Conservation (phyloP, 1,139 yeast species). For the Nakaseomyces bracarensis region DNA sequence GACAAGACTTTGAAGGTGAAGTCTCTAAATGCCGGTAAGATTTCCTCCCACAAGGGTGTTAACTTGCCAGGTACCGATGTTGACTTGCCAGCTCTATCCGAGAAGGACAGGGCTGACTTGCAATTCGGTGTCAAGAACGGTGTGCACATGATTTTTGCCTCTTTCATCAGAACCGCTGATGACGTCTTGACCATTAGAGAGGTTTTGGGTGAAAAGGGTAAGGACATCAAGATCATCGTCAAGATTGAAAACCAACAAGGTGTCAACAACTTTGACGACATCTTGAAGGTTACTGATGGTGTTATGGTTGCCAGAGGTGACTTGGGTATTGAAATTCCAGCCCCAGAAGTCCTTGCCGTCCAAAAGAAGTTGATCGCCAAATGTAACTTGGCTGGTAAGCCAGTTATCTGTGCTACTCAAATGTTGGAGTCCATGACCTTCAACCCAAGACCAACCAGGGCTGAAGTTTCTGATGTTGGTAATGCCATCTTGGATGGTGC, state of each 20-base stretch:
- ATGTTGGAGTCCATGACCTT: conserved; percentile 99
- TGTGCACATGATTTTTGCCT: conserved; percentile 97
- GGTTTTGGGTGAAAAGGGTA: conserved; percentile 94
- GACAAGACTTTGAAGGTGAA: conserved; percentile 71
- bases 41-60: conserved; percentile 97
- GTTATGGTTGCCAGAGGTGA: conserved; percentile 99
- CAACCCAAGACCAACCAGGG: conserved; percentile 99
- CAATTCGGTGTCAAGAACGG: conserved; percentile 92
- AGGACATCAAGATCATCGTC: conserved; percentile 88
- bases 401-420: conserved; percentile 99
- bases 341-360: conserved; percentile 96
- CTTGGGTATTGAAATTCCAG: conserved; percentile 98
- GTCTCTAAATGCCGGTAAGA: conserved; percentile 89
- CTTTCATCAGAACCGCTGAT: conserved; percentile 89
- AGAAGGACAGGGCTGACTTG: conserved; percentile 88
- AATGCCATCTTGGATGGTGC: conserved; percentile 99
- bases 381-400: conserved; percentile 98
- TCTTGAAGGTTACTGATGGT: conserved; percentile 91
- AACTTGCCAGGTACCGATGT: conserved; percentile 98
- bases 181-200: conserved; percentile 86
- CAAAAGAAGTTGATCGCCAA: conserved; percentile 98
- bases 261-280: conserved; percentile 97
- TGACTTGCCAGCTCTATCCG: conserved; percentile 94
- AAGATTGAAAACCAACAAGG: conserved; percentile 99
- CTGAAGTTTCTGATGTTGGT: conserved; percentile 98